These are phyloP conservation scores for Trichoderma sp. DNA, from an alignment of 2,329 filamentous ascomycete genomes.

Conservation along the genomic window DNA sequence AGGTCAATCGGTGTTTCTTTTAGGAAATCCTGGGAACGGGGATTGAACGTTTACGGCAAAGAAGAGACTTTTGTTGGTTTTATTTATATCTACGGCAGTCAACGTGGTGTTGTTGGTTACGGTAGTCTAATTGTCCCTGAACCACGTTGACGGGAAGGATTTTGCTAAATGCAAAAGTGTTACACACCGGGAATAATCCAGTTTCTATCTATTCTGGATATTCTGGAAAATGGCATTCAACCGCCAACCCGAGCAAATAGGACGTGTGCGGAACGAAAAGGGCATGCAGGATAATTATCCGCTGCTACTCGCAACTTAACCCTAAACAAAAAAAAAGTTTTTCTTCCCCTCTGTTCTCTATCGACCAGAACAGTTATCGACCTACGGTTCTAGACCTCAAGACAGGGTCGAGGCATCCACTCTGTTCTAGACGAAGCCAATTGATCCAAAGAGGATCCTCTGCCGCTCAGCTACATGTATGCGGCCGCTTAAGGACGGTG, in stretches of 20 bases:
- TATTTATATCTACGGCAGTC: neutral
- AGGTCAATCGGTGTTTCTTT: neutral
- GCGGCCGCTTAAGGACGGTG: neutral
- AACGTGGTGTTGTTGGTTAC: neutral
- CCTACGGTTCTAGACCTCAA: neutral
- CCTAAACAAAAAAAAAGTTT: neutral
- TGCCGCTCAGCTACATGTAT: neutral
- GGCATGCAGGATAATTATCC: neutral
- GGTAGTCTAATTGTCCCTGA: neutral
- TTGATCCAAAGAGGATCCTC: neutral
- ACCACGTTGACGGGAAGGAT: neutral
- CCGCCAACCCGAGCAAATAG: neutral
- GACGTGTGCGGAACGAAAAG: neutral
- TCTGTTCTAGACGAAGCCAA: neutral
- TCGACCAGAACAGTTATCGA: neutral
- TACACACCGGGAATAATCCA: neutral
- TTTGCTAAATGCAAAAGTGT: neutral
- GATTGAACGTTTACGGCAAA: neutral
- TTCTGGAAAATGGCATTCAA: neutral
- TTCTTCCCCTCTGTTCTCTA: neutral
- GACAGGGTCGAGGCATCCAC: neutral
- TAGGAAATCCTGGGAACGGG: neutral
- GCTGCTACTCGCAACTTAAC: neutral
- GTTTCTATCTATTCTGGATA: neutral
- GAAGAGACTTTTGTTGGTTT: neutral